These are phyloP conservation scores for Trichoderma guizhouense DNA, from an alignment of 2,329 filamentous ascomycete species.

Conservation along the genomic window DNA sequence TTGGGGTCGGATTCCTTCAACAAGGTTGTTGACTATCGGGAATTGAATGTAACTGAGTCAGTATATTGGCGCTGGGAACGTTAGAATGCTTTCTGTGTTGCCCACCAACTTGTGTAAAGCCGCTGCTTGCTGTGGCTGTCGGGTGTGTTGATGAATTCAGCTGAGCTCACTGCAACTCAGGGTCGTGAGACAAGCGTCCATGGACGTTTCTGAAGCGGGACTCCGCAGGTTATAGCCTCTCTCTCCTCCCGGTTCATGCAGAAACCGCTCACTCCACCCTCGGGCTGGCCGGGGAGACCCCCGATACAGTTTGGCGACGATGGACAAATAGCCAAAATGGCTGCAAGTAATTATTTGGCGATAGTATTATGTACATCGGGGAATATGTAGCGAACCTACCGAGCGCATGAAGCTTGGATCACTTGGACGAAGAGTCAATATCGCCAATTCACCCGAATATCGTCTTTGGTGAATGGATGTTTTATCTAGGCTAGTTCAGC, in stretches of 20 bases:
- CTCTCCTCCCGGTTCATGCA: background rate
- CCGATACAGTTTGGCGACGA: background rate
- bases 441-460: background rate
- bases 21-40: background rate
- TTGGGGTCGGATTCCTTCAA: background rate
- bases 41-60: background rate
- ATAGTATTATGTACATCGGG: background rate
- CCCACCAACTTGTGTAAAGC: background rate
- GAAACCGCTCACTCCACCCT: background rate
- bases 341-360: background rate
- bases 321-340: background rate
- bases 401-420: background rate
- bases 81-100: background rate
- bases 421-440: background rate
- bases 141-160: background rate
- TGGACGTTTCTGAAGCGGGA: background rate
- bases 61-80: background rate
- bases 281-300: background rate
- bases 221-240: background rate
- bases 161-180: background rate
- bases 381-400: background rate
- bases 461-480: background rate
- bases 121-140: background rate
- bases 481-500: background rate
- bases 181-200: background rate